Evolutionary conservation across 148 eudicot species (phyloP), one percentile per base, ranked within the genome.

Genomic region (Vaccinium macrocarpon): DNA sequence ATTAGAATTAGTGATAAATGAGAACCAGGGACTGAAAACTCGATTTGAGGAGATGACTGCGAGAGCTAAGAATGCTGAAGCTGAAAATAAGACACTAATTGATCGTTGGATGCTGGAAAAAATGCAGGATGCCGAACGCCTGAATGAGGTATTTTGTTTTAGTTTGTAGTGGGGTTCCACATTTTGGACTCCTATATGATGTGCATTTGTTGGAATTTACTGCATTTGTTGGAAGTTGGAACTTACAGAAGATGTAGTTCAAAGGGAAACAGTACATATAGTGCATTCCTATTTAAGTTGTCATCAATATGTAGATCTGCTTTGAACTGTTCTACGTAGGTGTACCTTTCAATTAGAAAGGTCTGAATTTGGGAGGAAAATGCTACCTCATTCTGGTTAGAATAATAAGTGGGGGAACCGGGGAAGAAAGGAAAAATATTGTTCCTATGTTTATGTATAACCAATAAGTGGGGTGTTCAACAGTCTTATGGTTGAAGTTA

Each of bases 101-200:
- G 99, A 97, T 81, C 97, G 97, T 42, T 93, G 94, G 95, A 92
- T 97, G 98, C 84, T 92, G 85, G 93, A 92, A 88, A 97, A 97
- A 85, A 97, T 97, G 99, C 91, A 95, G 89, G 98, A 97, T 90
- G 99, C 99, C 76, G 98, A 95, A 85, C 92, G 93, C 74, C 86
- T 97, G 53, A 97, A 97, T 89, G 99, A 97, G 96, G 99, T 97
- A 90, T 42, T 18, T 57, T 18, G 29, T 72, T 16, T 27, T 66
- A 52, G 19, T 61, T 2, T 84, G 11, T 57, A 32, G 66, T 51
- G 49, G 18, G 16, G 46, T 76, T 73, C 35, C 51, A 16, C 29
- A 71, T 72, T 51, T 53, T 70, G 49, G 62, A 82, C 50, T 9
- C 32, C 49, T 13, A 50, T 68, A 29, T 8, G 11, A 29, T 42